Evolutionary conservation across 192 early-diverging fungal genomes (phyloP), one percentile per base, ranked within the genome.

Genomic region (Gorgonomyces haynaldii): DNA sequence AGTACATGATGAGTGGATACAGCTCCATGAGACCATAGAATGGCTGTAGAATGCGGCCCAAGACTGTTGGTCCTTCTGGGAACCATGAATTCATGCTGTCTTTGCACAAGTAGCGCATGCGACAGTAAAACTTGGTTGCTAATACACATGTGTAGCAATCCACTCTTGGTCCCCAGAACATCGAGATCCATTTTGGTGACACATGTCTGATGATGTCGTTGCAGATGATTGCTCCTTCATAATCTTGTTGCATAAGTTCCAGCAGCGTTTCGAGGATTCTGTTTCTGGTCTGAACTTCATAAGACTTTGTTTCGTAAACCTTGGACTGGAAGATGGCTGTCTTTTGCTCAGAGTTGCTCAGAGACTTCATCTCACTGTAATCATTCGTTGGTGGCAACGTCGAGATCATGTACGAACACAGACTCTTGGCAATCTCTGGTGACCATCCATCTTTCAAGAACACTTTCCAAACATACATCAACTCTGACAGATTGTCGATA

Each of bases 151-250:
- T n/a, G n/a, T n/a, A n/a, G n/a, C n/a, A n/a, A n/a, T n/a, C n/a
- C n/a, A n/a, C n/a, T n/a, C n/a, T n/a, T n/a, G n/a, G n/a, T n/a
- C n/a, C n/a, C n/a, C n/a, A n/a, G n/a, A n/a, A n/a, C n/a, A n/a
- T n/a, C n/a, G n/a, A n/a, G 3, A 81, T 63, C 81, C 81, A 83
- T 56, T 74, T 72, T 56, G 65, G 74, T 9, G 79, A 76, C 12
- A 83, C 69, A 0, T 67, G 70, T 1, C 45, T 50, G 6, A 76
- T 43, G 45, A 82, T 74, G 42, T 76, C 74, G 40, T 62, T 58
- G 1, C 72, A 65, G 6, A 60, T 54, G 23, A 53, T 52, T 24
- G 67, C 66, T 30, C 69, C 69, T 6, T 42, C 69, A 1, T 56
- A 51, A 19, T 60, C 52, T 23, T 78, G 69, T 27, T 70, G 67